Percentiles rank a stretch among this genome's conserved stretches.
These are phyloP conservation scores for Debaryomyces prosopidis DNA, from an alignment of 805 yeast species.

Conservation along the genomic window DNA sequence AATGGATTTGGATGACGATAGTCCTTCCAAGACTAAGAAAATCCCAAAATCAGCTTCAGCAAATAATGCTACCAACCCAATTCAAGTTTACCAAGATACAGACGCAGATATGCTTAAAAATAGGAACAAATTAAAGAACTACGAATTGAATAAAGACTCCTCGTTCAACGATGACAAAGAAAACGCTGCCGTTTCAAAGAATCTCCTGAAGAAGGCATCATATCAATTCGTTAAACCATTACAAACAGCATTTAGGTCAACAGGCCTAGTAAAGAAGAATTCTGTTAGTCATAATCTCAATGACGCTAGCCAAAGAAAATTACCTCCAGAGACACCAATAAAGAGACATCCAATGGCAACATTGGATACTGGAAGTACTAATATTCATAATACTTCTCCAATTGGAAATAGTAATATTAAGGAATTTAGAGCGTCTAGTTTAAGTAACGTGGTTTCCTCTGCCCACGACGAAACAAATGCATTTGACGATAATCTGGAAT, in stretches of 20 bases:
- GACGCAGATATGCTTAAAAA: constrained; percentile 6
- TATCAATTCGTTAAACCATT: constrained; percentile 78
- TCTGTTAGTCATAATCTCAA: constrained; percentile 16
- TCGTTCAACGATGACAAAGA: constrained; percentile 41
- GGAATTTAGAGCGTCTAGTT: constrained; percentile 7
- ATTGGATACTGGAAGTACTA: constrained; percentile 19
- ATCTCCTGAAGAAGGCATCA: constrained; percentile 19
- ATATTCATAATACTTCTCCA: background rate
- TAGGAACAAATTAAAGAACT: constrained; percentile 1
- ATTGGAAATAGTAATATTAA: background rate
- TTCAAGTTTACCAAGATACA: constrained; percentile 25
- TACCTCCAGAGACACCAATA: constrained; percentile 47
- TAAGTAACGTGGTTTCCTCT: constrained; percentile 16
- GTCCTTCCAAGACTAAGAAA: constrained; percentile 33
- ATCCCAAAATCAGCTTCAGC: constrained; percentile 14
- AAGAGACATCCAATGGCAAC: constrained; percentile 42
- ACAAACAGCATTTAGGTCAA: constrained; percentile 77
- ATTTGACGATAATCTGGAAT: constrained; percentile 21
- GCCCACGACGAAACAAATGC: constrained; percentile 17
- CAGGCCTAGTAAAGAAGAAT: constrained; percentile 65
- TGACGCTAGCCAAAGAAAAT: constrained; percentile 19
- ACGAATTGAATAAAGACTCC: background rate
- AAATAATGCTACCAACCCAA: constrained; percentile 12
- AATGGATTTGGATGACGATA: constrained; percentile 21
- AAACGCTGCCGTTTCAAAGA: constrained; percentile 14